Evolutionary conservation across 768 basidiomycete species (phyloP).

Genomic region (Gymnopilus junonius): DNA sequence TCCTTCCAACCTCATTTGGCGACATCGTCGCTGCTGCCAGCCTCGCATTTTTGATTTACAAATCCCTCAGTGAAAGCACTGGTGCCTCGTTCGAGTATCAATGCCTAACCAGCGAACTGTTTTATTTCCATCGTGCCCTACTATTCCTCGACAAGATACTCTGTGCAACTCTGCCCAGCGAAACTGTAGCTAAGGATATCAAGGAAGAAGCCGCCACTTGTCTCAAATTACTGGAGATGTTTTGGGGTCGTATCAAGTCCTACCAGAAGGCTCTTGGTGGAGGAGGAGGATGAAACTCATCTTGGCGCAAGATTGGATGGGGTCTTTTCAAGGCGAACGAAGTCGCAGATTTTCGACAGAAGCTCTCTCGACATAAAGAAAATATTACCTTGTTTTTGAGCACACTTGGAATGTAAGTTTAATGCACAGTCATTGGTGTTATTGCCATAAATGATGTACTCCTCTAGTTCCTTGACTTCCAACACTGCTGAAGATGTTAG

Average conservation of each 20-base stretch:
- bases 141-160: neutral
- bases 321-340: neutral
- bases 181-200: neutral
- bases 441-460: neutral
- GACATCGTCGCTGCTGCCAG: slow-evolving; percentile 5
- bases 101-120: neutral
- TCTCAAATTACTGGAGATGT: neutral
- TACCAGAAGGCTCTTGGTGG: neutral
- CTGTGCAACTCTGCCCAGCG: neutral
- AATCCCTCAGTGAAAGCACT: slow-evolving; percentile 5
- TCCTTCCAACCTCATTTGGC: slow-evolving; percentile 7
- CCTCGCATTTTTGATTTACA: slow-evolving; percentile 4
- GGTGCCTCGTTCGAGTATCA: slow-evolving; percentile 4
- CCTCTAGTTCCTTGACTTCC: neutral
- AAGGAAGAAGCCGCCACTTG: neutral
- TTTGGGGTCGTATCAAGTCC: neutral
- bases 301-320: slow-evolving; percentile 7
- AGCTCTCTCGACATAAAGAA: neutral
- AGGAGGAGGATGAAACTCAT: neutral
- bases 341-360: neutral
- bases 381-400: slow-evolving; percentile 5
- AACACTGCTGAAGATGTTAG: neutral
- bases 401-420: neutral
- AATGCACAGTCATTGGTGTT: neutral
- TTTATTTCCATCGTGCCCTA: slow-evolving; percentile 4